These are phyloP conservation scores for Emergomyces pasteurianus DNA, from an alignment of 2,329 filamentous ascomycete species.

Conservation along the genomic window DNA sequence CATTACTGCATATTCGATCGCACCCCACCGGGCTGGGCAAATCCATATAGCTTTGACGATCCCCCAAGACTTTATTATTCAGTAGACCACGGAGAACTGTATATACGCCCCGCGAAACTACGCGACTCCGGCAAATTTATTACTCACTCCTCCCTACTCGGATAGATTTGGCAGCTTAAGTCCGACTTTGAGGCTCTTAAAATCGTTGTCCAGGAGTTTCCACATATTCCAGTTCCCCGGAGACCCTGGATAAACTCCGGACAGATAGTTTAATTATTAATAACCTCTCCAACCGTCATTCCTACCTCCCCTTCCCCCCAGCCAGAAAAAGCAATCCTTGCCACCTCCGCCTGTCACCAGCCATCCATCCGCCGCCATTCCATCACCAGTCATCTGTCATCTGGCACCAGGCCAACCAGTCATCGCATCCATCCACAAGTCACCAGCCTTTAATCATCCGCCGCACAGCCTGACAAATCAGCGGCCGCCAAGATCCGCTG, in stretches of 20 bases:
- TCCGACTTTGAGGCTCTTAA: neutral
- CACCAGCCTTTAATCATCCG: neutral
- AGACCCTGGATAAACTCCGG: neutral
- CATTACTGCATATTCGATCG: too few relatives aligned
- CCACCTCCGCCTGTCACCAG: neutral
- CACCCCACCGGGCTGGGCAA: too few relatives aligned
- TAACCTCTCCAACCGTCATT: too few relatives aligned
- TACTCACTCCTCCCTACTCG: neutral
- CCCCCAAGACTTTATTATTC: too few relatives aligned
- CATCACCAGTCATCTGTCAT: neutral
- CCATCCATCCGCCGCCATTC: too few relatives aligned
- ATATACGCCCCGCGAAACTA: too few relatives aligned
- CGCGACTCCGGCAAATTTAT: too few relatives aligned
- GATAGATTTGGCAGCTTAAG: neutral
- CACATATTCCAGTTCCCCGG: neutral
- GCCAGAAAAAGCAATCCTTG: too few relatives aligned
- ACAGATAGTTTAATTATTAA: neutral
- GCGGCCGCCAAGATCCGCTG: slow-evolving; percentile 2
- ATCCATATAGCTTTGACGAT: too few relatives aligned
- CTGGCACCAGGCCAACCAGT: neutral
- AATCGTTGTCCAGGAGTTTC: too few relatives aligned
- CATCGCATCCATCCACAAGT: neutral
- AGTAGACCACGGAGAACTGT: too few relatives aligned
- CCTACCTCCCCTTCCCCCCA: neutral
- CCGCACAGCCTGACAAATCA: slow-evolving; percentile 14